Percentiles rank a stretch among this genome's conserved stretches.
Conservation (phyloP, 225 moss, liverwort and hornwort genomes). For the Polytrichum commune region DNA sequence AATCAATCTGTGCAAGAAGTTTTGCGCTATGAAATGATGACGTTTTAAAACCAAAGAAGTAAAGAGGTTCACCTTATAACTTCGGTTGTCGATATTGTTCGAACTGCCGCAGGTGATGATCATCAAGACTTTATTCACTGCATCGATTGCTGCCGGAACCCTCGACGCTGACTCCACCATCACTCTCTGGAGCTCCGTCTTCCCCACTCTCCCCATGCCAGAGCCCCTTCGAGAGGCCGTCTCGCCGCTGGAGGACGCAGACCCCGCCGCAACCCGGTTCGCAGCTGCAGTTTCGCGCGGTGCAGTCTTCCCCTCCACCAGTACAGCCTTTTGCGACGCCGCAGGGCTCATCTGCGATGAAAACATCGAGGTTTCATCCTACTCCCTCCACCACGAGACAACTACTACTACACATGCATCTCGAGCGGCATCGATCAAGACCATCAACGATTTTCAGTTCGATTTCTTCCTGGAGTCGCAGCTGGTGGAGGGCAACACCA, state of each 20-base stretch:
- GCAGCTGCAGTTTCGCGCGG: slow-evolving; percentile 31
- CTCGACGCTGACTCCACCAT: slow-evolving; percentile 8
- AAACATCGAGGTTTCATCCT: slow-evolving; percentile 24
- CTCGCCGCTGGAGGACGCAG: slow-evolving; percentile 24
- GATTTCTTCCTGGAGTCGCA: slow-evolving; percentile 44
- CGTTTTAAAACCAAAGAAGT: too few species aligned
- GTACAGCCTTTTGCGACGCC: slow-evolving; percentile 28
- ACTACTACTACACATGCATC: background rate
- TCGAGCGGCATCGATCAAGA: slow-evolving; percentile 29
- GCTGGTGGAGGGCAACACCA: slow-evolving; percentile 15
- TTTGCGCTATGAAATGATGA: too few species aligned
- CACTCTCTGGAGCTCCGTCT: slow-evolving; percentile 34
- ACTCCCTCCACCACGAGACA: slow-evolving; percentile 2
- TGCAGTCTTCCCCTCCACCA: slow-evolving; percentile 36
- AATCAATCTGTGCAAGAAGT: too few species aligned
- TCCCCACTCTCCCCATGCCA: slow-evolving; percentile 32
- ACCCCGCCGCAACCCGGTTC: slow-evolving; percentile 20
- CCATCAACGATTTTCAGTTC: slow-evolving; percentile 57
- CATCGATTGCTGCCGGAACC: background rate
- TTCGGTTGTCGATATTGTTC: too few species aligned
- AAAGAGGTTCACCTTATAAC: too few species aligned
- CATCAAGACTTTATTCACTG: too few species aligned
- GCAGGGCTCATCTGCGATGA: slow-evolving; percentile 35
- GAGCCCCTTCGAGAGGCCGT: slow-evolving; percentile 12
- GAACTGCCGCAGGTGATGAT: too few species aligned